These are phyloP conservation scores for Aspergillus ochraceoroseus DNA, from an alignment of 2,329 filamentous ascomycete species.

Conservation along the genomic window DNA sequence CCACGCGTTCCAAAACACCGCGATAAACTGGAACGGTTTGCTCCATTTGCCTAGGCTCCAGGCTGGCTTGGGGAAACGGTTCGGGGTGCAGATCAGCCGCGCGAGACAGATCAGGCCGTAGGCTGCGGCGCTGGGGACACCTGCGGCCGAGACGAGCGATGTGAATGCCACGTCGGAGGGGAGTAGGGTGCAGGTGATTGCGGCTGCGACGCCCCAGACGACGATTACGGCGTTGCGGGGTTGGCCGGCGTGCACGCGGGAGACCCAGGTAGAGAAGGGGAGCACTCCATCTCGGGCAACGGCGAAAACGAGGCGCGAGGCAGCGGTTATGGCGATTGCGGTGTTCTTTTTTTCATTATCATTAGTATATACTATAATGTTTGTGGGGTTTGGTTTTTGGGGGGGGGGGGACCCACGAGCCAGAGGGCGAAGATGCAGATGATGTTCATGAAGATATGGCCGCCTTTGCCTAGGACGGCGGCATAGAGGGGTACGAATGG, in stretches of 20 bases:
- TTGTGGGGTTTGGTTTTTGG: neutral
- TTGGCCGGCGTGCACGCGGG: slow-evolving; percentile 52
- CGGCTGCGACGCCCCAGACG: slow-evolving; percentile 51
- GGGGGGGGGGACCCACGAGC: slow-evolving; percentile 42
- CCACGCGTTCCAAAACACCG: slow-evolving; percentile 49
- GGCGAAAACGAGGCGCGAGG: slow-evolving; percentile 59
- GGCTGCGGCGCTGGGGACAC: slow-evolving; percentile 50
- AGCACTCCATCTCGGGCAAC: slow-evolving; percentile 59
- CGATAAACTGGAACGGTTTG: slow-evolving; percentile 47
- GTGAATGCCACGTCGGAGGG: slow-evolving; percentile 53
- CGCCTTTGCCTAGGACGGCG: slow-evolving; percentile 51
- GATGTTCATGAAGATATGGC: slow-evolving; percentile 59
- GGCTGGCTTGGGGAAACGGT: slow-evolving; percentile 45
- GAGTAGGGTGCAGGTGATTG: slow-evolving; percentile 57
- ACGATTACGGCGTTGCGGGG: slow-evolving; percentile 58
- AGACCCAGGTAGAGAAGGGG: slow-evolving; percentile 56
- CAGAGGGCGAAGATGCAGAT: slow-evolving; percentile 50
- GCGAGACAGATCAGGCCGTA: slow-evolving; percentile 51
- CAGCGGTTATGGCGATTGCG: slow-evolving; percentile 55
- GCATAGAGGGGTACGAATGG: slow-evolving; percentile 58
- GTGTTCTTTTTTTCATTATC: slow-evolving; percentile 46
- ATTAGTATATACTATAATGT: neutral
- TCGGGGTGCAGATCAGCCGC: slow-evolving; percentile 47
- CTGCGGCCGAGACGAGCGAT: slow-evolving; percentile 51
- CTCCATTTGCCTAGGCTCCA: slow-evolving; percentile 47